A percentile compares a stretch with the other conserved stretches of the same genome.
These are phyloP conservation scores for Jackrogersella minutella DNA, from an alignment of 495 filamentous ascomycete genomes.

Conservation along the genomic window DNA sequence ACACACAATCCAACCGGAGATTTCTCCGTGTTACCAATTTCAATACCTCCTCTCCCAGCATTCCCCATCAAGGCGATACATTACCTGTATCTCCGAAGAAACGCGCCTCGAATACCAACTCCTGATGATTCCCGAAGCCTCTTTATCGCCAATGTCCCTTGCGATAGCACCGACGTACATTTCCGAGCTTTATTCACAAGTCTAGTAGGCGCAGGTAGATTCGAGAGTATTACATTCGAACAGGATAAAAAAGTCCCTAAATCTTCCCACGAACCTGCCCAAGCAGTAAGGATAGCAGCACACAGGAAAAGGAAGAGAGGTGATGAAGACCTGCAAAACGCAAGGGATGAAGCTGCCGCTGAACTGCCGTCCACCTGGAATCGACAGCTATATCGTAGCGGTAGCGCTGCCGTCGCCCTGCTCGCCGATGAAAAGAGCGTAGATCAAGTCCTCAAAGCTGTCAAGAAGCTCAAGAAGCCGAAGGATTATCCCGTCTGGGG, in stretches of 20 bases:
- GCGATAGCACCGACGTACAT: slow-evolving; percentile 81
- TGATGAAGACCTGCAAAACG: slow-evolving; percentile 59
- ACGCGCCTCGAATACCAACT: slow-evolving; percentile 79
- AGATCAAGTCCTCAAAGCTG: slow-evolving; percentile 74
- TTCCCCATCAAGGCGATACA: slow-evolving; percentile 70
- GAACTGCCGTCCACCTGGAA: slow-evolving; percentile 77
- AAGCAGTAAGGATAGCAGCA: slow-evolving; percentile 52
- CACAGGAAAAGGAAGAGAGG: slow-evolving; percentile 76
- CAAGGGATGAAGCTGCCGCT: slow-evolving; percentile 59
- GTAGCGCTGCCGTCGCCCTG: slow-evolving; percentile 78
- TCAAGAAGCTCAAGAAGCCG: slow-evolving; percentile 66
- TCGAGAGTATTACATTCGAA: slow-evolving; percentile 80
- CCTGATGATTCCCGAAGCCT: slow-evolving; percentile 76
- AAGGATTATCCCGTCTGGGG: slow-evolving; percentile 70
- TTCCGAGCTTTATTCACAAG: slow-evolving; percentile 75
- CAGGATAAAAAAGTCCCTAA: slow-evolving; percentile 48
- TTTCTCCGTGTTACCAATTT: slow-evolving; percentile 62
- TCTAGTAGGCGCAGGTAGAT: slow-evolving; percentile 73
- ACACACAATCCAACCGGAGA: slow-evolving; percentile 40
- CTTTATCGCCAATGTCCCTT: slow-evolving; percentile 86
- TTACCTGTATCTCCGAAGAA: slow-evolving; percentile 85
- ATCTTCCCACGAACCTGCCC: slow-evolving; percentile 47
- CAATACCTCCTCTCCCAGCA: slow-evolving; percentile 68
- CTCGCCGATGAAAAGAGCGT: slow-evolving; percentile 83
- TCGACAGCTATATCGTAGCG: slow-evolving; percentile 71